Evolutionary conservation across 805 yeast species (phyloP).

Genomic region (Metschnikowia colocasiae): DNA sequence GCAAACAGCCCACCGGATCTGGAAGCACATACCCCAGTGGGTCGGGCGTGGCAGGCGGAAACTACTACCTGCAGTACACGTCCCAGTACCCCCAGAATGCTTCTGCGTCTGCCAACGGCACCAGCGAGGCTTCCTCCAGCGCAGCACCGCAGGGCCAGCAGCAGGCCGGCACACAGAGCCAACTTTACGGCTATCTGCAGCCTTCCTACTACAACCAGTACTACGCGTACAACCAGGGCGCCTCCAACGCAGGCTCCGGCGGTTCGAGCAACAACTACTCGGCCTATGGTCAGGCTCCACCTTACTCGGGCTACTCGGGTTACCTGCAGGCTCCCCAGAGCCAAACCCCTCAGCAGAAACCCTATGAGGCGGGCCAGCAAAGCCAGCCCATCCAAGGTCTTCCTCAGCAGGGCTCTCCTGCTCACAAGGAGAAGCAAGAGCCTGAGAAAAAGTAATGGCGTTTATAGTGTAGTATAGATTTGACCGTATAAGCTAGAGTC

Average conservation of each 20-base stretch:
- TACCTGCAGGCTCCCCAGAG: slow-evolving; percentile 15
- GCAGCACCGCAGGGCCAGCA: slow-evolving; percentile 15
- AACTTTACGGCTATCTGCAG: slow-evolving; percentile 19
- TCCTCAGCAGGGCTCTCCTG: slow-evolving; percentile 15
- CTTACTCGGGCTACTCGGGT: slow-evolving; percentile 15
- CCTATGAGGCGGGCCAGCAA: slow-evolving; percentile 14
- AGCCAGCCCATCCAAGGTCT: slow-evolving; percentile 12
- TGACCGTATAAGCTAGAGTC: slow-evolving; percentile 2
- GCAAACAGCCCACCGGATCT: slow-evolving; percentile 9
- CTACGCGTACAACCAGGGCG: slow-evolving; percentile 41
- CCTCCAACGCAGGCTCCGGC: slow-evolving; percentile 7
- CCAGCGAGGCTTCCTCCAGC: slow-evolving; percentile 9
- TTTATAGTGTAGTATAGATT: slow-evolving; percentile 13
- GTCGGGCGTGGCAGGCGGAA: slow-evolving; percentile 4
- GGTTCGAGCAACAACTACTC: slow-evolving; percentile 14
- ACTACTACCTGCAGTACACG: slow-evolving; percentile 20
- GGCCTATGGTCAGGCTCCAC: slow-evolving; percentile 18
- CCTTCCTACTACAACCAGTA: slow-evolving; percentile 36
- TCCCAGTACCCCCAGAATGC: slow-evolving; percentile 15
- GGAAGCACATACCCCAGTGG: slow-evolving; percentile 8
- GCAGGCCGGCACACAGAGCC: slow-evolving; percentile 13
- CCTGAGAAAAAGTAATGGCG: slow-evolving; percentile 15
- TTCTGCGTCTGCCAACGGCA: slow-evolving; percentile 6
- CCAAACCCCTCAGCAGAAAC: slow-evolving; percentile 13
- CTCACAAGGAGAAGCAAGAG: slow-evolving; percentile 16